phyloP scores from a whole-genome alignment of 345 rosid genomes.

The Cardamine chenopodiifolia region DNA sequence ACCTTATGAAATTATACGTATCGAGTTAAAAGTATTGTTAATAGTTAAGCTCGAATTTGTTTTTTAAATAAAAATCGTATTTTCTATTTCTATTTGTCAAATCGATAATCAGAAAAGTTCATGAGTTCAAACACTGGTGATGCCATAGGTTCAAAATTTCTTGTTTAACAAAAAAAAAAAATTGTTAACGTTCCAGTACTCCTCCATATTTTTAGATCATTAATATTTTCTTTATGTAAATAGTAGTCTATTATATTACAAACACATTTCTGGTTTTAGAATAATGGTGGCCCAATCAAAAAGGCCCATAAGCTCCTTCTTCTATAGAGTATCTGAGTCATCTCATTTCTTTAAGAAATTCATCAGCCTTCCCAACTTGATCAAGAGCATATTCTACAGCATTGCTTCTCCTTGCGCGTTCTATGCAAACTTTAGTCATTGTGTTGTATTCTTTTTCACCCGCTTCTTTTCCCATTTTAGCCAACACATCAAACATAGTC shows the following conservation, averaged over 20 bases:
- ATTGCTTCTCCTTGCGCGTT: constrained; percentile 55
- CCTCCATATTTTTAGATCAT: neutral
- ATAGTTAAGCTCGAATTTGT: too few species aligned
- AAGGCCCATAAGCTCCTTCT: constrained; percentile 65
- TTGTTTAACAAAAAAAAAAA: neutral
- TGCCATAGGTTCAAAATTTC: neutral
- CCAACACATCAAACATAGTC: constrained; percentile 50
- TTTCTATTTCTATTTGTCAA: too few species aligned
- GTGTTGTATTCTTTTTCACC: constrained; percentile 66
- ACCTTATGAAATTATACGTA: neutral
- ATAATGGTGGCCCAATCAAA: too few species aligned
- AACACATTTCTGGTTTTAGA: neutral
- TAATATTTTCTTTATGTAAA: too few species aligned
- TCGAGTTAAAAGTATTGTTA: too few species aligned
- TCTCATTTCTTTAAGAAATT: constrained; percentile 55
- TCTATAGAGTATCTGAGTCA: constrained; percentile 60
- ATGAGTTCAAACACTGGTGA: neutral
- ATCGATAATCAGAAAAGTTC: neutral
- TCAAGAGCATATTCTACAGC: constrained; percentile 52
- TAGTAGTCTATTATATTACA: neutral
- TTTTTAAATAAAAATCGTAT: neutral
- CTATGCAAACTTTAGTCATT: constrained; percentile 52
- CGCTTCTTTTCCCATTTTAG: constrained; percentile 66
- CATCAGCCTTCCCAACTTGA: constrained; percentile 49
- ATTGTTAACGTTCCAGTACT: neutral